Evolutionary conservation across 306 rosid species (phyloP), one percentile per base, ranked within the genome.

Genomic region (Gynostemma pentaphyllum): DNA sequence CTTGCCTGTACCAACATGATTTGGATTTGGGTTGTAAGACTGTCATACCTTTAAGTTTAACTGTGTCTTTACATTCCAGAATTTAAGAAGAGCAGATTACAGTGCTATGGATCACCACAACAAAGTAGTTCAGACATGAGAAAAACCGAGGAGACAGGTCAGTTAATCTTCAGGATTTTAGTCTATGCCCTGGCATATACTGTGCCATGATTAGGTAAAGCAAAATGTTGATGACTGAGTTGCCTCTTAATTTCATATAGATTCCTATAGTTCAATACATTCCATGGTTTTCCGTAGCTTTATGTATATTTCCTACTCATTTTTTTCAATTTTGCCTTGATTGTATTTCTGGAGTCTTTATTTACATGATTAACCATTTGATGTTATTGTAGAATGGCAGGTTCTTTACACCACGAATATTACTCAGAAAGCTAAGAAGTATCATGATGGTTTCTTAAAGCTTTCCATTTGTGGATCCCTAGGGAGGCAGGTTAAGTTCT

Each of bases 381-480:
- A 41, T 42, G 24, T 18, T 59, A 49, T 64, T 64, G 72, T 71
- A 90, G 97, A 85, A 68, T 90, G 85, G 88, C 87, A 76, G 75
- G 91, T 78, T 51, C 68, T 90, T 55, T 85, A 90, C 84, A 87
- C 97, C 19, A 68, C 88, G 47, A 90, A 90, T 66, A 12, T 90
- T 70, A 85, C 84, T 72, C 94, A 90, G 69, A 90, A 76, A 78
- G 82, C 89, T 62, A 90, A 90, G 88, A 90, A 80, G 77, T 87
- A 74, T 80, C 96, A 85, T 70, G 91, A 80, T 72, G 97, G 95
- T 47, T 83, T 87, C 64, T 55, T 90, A 65, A 78, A 59, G 60
- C 80, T 78, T 47, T 67, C 75, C 37, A 28, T 69, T 72, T 49
- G 55, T 16, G 87, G 95, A 71, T 78, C 84, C 68, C 70, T 57